These are phyloP conservation scores for Melastoma malabathricum DNA, from an alignment of 345 rosid genomes.

Conservation along the genomic window DNA sequence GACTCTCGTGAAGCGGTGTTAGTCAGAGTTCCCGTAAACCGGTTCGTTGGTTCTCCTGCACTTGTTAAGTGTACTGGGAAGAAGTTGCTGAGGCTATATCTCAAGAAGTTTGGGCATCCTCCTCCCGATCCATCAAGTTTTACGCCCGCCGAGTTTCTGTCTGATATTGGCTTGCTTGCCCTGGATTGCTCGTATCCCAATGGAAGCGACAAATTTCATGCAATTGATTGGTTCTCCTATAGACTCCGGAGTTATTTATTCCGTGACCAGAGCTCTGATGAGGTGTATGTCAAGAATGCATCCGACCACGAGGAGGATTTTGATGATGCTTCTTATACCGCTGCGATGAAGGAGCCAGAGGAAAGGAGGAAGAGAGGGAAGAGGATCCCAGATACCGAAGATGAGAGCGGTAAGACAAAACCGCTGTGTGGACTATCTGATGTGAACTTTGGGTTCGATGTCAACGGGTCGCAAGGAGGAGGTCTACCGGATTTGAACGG, in stretches of 20 bases:
- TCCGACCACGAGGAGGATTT: constrained; percentile 27
- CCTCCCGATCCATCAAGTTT: constrained; percentile 29
- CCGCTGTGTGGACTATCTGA: constrained; percentile 26
- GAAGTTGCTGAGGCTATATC: constrained; percentile 48
- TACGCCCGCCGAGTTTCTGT: constrained; percentile 40
- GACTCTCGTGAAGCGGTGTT: constrained; percentile 11
- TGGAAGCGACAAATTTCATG: constrained; percentile 26
- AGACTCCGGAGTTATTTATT: constrained; percentile 45
- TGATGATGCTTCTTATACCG: constrained; percentile 3
- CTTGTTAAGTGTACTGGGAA: constrained; percentile 35
- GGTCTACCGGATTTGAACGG: constrained; percentile 7
- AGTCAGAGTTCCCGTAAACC: constrained; percentile 10
- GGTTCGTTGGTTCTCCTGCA: constrained; percentile 36
- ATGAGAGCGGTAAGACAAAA: constrained; percentile 3
- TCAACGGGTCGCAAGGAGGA: constrained; percentile 9
- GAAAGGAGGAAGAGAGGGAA: constrained; percentile 20
- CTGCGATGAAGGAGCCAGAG: constrained; percentile 6
- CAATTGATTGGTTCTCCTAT: constrained; percentile 66
- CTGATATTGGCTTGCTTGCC: constrained; percentile 42
- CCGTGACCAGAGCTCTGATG: constrained; percentile 50
- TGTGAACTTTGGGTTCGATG: constrained; percentile 15
- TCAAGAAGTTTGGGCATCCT: constrained; percentile 27
- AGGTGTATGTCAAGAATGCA: constrained; percentile 39
- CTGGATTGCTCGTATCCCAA: constrained; percentile 31
- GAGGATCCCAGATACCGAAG: neutral